phyloP scores from a whole-genome alignment of 495 filamentous ascomycete species.

The Lichenothelia convexa region DNA sequence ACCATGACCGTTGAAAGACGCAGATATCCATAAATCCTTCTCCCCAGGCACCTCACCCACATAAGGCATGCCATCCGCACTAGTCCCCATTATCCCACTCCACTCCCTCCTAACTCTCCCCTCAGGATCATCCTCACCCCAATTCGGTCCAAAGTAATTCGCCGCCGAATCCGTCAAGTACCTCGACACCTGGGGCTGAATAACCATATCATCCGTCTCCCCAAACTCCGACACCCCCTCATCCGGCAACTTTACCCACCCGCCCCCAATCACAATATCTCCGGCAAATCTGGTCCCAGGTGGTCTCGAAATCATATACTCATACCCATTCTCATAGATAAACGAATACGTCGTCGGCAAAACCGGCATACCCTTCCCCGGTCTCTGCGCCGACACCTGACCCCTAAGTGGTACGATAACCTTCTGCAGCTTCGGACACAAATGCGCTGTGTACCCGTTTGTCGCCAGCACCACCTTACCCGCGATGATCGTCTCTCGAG shows the following conservation, averaged over 20 bases:
- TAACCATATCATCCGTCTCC: conserved; percentile 37
- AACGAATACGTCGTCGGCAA: conserved; percentile 41
- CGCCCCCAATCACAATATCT: conserved; percentile 57
- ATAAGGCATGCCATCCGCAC: conserved; percentile 36
- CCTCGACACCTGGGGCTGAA: conserved; percentile 34
- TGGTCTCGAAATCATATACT: conserved; percentile 50
- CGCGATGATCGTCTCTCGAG: conserved; percentile 34
- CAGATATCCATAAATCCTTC: conserved; percentile 30
- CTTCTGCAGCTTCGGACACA: conserved; percentile 38
- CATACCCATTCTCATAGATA: conserved; percentile 37
- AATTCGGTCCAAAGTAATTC: conserved; percentile 36
- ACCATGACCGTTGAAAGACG: conserved; percentile 39
- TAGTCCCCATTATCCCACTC: conserved; percentile 46
- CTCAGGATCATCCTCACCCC: conserved; percentile 38
- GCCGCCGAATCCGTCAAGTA: conserved; percentile 29
- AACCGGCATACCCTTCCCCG: conserved; percentile 27
- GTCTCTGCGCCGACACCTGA: conserved; percentile 45
- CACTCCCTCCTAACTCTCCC: conserved; percentile 40
- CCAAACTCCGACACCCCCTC: conserved; percentile 33
- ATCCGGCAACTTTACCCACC: conserved; percentile 29
- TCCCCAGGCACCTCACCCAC: conserved; percentile 24
- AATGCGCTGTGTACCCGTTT: conserved; percentile 48
- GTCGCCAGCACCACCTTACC: conserved; percentile 45
- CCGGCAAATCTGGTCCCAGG: conserved; percentile 25
- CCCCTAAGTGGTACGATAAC: conserved; percentile 47